Conservation (phyloP, 805 yeast genomes). For the Saturnispora gosingensis region DNA sequence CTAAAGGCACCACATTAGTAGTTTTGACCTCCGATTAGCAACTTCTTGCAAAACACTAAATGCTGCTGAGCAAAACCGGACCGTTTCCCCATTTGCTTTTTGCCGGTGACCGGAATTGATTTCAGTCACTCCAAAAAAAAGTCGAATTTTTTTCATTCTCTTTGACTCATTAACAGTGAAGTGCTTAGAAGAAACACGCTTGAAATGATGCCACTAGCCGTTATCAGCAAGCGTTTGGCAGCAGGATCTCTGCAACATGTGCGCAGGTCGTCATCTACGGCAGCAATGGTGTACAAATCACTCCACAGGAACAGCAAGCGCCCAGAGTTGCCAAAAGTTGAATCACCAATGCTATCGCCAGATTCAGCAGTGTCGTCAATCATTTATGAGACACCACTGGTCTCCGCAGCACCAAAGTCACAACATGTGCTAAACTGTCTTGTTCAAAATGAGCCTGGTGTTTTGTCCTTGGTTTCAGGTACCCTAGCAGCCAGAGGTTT, state of each 20-base stretch:
- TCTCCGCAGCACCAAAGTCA: conserved; percentile 52
- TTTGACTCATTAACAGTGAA: neutral
- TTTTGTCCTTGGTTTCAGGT: conserved; percentile 83
- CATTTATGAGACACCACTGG: conserved; percentile 79
- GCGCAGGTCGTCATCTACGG: conserved; percentile 56
- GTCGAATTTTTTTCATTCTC: neutral
- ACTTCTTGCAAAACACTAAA: too few species aligned
- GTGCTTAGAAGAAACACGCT: neutral
- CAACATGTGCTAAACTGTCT: conserved; percentile 92
- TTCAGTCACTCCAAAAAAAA: neutral
- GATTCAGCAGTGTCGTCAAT: conserved; percentile 94
- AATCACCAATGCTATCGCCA: conserved; percentile 93
- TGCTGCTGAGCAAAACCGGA: neutral
- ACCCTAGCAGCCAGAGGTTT: conserved; percentile 97
- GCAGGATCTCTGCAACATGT: neutral
- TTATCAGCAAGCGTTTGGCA: conserved; percentile 1
- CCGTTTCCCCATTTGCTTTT: neutral
- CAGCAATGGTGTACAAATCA: conserved; percentile 91
- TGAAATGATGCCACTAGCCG: neutral
- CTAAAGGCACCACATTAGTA: too few species aligned
- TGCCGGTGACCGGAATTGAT: neutral
- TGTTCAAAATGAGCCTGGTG: conserved; percentile 99
- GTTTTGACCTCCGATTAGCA: too few species aligned
- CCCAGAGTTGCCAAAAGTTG: conserved; percentile 89
- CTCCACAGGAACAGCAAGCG: conserved; percentile 77